Percentiles rank a stretch among this genome's conserved stretches.
Evolutionary conservation across 768 basidiomycete species (phyloP).

Genomic region (Agrocybe pediades): DNA sequence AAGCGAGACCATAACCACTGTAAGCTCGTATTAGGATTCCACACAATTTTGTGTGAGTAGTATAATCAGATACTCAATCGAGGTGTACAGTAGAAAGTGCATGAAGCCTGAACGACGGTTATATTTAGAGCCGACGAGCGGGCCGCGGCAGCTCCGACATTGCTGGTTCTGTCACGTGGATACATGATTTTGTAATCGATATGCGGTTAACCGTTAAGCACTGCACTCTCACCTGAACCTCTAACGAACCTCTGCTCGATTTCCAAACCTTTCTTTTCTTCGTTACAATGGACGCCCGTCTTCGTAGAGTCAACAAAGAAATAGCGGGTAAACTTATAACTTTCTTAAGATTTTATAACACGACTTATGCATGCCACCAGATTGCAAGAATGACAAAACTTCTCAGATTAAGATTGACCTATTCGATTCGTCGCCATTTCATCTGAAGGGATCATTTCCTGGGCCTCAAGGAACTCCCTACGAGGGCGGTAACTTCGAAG

Average conservation of each 20-base stretch:
- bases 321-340: conserved; percentile 62
- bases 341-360: conserved; percentile 3
- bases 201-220: too few species aligned
- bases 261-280: conserved; percentile 11
- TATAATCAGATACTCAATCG: too few species aligned
- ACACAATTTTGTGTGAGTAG: too few species aligned
- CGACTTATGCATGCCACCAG: conserved; percentile 38
- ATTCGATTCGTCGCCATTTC: conserved; percentile 87
- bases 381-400: conserved; percentile 94
- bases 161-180: too few species aligned
- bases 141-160: too few species aligned
- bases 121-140: too few species aligned
- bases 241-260: neutral
- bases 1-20: too few species aligned
- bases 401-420: conserved; percentile 86
- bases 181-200: too few species aligned
- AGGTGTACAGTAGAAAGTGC: too few species aligned
- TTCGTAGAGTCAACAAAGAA: conserved; percentile 92
- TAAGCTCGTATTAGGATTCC: too few species aligned
- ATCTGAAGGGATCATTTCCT: conserved; percentile 87
- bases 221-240: neutral
- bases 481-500: conserved; percentile 87
- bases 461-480: conserved; percentile 95
- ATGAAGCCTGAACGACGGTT: too few species aligned
- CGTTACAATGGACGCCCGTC: conserved; percentile 76